Base-by-base conservation (phyloP, 345 rosid species). In the Aegle marmelos region DNA sequence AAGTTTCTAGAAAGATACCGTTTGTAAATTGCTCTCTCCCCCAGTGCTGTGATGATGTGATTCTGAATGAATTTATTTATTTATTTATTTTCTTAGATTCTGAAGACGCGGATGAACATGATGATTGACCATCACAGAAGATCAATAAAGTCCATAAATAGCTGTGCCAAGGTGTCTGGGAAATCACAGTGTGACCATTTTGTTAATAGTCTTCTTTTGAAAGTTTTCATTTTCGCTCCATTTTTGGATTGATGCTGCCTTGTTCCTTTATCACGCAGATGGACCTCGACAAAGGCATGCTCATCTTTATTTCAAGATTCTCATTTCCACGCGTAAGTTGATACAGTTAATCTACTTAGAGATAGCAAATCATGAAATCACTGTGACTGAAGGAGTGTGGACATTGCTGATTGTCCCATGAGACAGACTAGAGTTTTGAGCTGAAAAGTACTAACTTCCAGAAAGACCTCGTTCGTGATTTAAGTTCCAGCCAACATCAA, bases 51-150 rank as follows among this genome's bases (percentile, higher is more conserved):
- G 30, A 65, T 62, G 27, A 6, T 5, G 28, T n/a, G 30, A 59
- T 67, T 22, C 28, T 74, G 72, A 75, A 61, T 58, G 37, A 16
- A 22, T 58, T 41, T 73, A 69, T 77, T 4, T 65, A n/a, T n/a
- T n/a, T n/a, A 19, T 64, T 19, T 64, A 14, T 36, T 80, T 76
- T 8, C 81, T 64, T 82, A 88, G 91, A 86, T 77, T 88, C 91
- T 60, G 89, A 88, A 72, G 84, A 66, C 10, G 86, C 86, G 59
- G 81, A 70, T 53, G 87, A 79, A 63, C 91, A 82, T 73, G 69
- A 69, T 54, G 85, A 88, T 39, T 88, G 76, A 85, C 59, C 57
- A 60, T 68, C 58, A 68, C 16, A 57, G 31, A 71, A 36, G 16
- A 48, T 22, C 48, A 9, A 74, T 62, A 62, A 54, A 31, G 22